Conservation (phyloP, 148 eudicot genomes). For the Camellia lanceoleosa region DNA sequence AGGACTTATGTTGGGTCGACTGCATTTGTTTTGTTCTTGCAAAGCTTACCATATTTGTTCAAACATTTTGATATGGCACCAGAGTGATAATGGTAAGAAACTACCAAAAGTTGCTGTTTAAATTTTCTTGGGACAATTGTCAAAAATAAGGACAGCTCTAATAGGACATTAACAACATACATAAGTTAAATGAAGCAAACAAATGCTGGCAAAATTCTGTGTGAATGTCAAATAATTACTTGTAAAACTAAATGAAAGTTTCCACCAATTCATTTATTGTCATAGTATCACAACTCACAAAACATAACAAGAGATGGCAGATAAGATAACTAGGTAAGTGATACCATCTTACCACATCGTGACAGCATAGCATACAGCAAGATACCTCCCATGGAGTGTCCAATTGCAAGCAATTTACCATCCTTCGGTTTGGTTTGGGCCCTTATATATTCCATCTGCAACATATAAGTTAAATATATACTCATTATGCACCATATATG, state of each 20-base stretch:
- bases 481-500: too few relatives aligned
- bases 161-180: neutral
- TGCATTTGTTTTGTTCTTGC: conserved; percentile 2
- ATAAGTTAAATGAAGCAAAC: neutral
- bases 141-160: too few relatives aligned
- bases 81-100: neutral
- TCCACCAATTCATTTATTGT: neutral
- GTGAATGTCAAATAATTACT: neutral
- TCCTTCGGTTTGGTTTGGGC: conserved; percentile 72
- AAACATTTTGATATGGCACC: neutral
- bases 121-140: neutral
- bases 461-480: conserved; percentile 1
- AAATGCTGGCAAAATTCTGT: neutral
- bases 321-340: neutral
- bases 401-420: conserved; percentile 88
- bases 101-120: neutral
- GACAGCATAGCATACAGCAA: conserved; percentile 87
- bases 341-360: conserved; percentile 55
- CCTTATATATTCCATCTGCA: conserved; percentile 84
- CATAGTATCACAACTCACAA: neutral
- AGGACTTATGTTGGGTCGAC: neutral
- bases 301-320: neutral
- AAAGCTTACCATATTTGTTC: neutral
- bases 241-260: neutral
- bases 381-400: conserved; percentile 99